Percentiles rank a stretch among this genome's conserved stretches.
Evolutionary conservation across 78 protist genomes (phyloP).

Genomic region (Pelomyxa schiedti): DNA sequence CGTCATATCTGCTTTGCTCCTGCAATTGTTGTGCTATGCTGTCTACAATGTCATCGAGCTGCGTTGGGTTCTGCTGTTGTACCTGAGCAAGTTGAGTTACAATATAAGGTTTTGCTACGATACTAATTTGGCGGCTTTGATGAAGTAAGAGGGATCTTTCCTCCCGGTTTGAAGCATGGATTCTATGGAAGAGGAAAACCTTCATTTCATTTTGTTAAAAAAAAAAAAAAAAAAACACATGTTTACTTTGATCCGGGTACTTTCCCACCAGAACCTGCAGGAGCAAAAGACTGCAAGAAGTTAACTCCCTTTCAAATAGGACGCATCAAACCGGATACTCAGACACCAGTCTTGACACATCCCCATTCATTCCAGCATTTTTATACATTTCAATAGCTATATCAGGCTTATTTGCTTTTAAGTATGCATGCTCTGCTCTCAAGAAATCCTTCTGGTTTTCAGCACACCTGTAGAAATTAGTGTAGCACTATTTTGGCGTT

Average conservation of each 20-base stretch:
- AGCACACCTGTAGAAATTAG: no score
- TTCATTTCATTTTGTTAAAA: not conserved
- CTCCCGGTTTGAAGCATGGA: not conserved
- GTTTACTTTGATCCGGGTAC: no score
- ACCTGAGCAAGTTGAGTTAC: no score
- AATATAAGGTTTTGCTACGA: slow-evolving; percentile 48
- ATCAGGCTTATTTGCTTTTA: slow-evolving; percentile 59
- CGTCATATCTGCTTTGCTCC: not conserved
- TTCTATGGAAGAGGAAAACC: not conserved
- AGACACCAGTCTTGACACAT: no score
- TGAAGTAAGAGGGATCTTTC: not conserved
- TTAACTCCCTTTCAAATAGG: no score
- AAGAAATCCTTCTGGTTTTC: slow-evolving; percentile 10
- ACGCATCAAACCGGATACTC: no score
- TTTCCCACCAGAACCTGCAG: no score
- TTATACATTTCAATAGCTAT: slow-evolving; percentile 39
- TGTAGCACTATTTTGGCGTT: no score
- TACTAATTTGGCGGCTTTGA: slow-evolving; percentile 8
- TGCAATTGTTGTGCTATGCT: not conserved
- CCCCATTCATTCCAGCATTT: slow-evolving; percentile 10
- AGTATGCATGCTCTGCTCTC: slow-evolving; percentile 45
- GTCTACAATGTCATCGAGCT: slow-evolving; percentile 3
- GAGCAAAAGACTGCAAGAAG: no score
- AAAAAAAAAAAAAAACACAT: no score
- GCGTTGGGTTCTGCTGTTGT: slow-evolving; percentile 21